These are phyloP conservation scores for Berberis vulgaris DNA, from an alignment of 164 flowering plant genomes.

Conservation along the genomic window DNA sequence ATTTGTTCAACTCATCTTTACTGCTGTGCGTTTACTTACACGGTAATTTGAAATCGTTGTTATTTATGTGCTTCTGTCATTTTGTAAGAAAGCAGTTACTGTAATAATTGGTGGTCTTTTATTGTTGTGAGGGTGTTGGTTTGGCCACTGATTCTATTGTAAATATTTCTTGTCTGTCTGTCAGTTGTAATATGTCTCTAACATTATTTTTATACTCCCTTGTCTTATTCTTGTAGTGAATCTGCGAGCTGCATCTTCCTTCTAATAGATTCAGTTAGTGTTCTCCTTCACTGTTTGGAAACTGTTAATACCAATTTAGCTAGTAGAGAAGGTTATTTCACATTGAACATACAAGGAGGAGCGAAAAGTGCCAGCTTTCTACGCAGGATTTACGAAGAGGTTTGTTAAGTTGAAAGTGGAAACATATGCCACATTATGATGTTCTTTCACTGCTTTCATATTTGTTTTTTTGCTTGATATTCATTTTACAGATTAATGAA, in stretches of 20 bases:
- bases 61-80: too few relatives aligned
- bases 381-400: conserved; percentile 94
- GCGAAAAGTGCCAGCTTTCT: conserved; percentile 67
- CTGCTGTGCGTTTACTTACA: too few relatives aligned
- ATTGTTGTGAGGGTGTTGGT: too few relatives aligned
- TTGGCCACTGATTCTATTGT: too few relatives aligned
- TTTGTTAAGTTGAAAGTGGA: conserved; percentile 12
- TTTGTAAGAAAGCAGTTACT: too few relatives aligned
- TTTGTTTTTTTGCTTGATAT: neutral
- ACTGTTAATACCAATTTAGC: conserved; percentile 26
- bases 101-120: too few relatives aligned
- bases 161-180: too few relatives aligned
- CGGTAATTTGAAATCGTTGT: too few relatives aligned
- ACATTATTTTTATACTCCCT: too few relatives aligned
- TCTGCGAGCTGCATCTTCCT: conserved; percentile 41
- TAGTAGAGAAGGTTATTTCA: conserved; percentile 25
- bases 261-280: conserved; percentile 57
- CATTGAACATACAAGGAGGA: conserved; percentile 54
- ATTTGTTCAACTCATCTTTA: too few relatives aligned
- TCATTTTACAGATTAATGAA: too few relatives aligned
- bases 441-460: neutral
- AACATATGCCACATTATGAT: neutral
- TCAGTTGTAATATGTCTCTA: neutral
- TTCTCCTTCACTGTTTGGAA: conserved; percentile 73
- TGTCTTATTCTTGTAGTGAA: conserved; percentile 31